Conservation (phyloP, 768 basidiomycete species). For the Leccinum imitatum region DNA sequence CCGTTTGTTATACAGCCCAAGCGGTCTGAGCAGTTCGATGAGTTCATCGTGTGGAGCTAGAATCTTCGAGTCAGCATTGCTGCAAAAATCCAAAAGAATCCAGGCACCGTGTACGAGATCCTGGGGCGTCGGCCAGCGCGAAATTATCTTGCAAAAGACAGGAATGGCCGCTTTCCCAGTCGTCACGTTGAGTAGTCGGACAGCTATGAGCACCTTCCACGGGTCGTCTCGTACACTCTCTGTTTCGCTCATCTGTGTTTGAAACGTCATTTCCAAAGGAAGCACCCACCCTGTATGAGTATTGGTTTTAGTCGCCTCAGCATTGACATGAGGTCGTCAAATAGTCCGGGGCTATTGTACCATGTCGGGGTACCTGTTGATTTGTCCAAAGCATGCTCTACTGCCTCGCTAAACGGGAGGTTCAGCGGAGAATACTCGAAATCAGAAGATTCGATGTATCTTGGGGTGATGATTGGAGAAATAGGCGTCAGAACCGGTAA, state of each 20-base stretch:
- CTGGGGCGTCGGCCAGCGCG: constrained; percentile 57
- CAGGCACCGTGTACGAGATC: constrained; percentile 52
- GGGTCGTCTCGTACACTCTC: constrained; percentile 55
- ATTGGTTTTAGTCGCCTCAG: constrained; percentile 32
- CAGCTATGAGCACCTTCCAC: constrained; percentile 70
- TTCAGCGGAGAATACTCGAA: constrained; percentile 1
- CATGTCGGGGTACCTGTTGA: neutral
- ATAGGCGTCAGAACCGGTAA: neutral
- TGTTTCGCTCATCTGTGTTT: constrained; percentile 17
- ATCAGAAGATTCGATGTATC: constrained; percentile 7
- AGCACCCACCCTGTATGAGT: constrained; percentile 29
- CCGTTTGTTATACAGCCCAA: constrained; percentile 62
- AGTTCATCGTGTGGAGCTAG: constrained; percentile 48
- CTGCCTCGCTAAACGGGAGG: neutral
- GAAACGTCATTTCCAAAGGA: neutral
- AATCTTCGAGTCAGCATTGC: neutral
- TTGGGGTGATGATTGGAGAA: constrained; percentile 7
- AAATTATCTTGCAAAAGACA: constrained; percentile 57
- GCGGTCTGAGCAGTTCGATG: constrained; percentile 43
- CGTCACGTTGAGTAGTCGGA: constrained; percentile 70
- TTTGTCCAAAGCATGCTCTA: neutral
- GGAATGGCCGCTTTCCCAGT: constrained; percentile 63
- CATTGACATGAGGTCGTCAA: constrained; percentile 27
- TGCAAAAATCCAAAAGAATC: neutral
- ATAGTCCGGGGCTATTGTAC: constrained; percentile 7